A percentile compares a stretch with the other conserved stretches of the same genome.
Conservation (phyloP, 495 filamentous ascomycete genomes). For the Achaetomiella virescens region DNA sequence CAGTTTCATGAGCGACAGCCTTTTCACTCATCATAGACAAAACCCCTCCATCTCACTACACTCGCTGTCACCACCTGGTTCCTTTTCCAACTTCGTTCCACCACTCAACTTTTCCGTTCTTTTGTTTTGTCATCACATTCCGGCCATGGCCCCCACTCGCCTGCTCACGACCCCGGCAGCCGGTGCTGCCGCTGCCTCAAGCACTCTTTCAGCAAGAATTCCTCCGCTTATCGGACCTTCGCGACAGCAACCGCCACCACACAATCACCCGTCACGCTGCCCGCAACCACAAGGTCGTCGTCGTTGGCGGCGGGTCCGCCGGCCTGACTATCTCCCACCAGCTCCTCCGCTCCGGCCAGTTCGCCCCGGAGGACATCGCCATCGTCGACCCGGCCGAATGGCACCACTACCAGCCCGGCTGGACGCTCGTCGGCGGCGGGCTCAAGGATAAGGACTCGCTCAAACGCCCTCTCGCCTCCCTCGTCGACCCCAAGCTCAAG, state of each 20-base stretch:
- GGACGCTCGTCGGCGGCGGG: constrained; percentile 62
- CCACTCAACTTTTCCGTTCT: not conserved
- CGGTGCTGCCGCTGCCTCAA: not conserved
- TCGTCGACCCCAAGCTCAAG: constrained; percentile 56
- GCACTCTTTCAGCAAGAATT: not conserved
- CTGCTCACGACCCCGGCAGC: constrained; percentile 8
- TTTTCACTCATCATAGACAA: not conserved
- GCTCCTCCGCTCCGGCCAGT: constrained; percentile 50
- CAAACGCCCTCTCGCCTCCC: constrained; percentile 42
- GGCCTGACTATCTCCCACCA: constrained; percentile 59
- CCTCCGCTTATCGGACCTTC: constrained; percentile 18
- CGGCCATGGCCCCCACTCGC: constrained; percentile 7
- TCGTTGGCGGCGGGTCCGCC: constrained; percentile 58
- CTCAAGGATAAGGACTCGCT: constrained; percentile 53
- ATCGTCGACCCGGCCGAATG: constrained; percentile 56
- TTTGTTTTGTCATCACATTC: not conserved
- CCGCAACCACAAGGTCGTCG: constrained; percentile 53
- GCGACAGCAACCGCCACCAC: constrained; percentile 33
- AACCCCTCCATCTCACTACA: too few species aligned
- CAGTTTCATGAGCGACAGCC: not conserved
- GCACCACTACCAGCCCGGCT: constrained; percentile 68
- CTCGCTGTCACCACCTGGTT: too few species aligned
- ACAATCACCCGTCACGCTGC: constrained; percentile 34
- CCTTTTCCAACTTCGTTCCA: not conserved
- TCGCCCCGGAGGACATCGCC: constrained; percentile 57